Conservation (phyloP, 805 yeast species). For the Wilhelminamyces savonicus region DNA sequence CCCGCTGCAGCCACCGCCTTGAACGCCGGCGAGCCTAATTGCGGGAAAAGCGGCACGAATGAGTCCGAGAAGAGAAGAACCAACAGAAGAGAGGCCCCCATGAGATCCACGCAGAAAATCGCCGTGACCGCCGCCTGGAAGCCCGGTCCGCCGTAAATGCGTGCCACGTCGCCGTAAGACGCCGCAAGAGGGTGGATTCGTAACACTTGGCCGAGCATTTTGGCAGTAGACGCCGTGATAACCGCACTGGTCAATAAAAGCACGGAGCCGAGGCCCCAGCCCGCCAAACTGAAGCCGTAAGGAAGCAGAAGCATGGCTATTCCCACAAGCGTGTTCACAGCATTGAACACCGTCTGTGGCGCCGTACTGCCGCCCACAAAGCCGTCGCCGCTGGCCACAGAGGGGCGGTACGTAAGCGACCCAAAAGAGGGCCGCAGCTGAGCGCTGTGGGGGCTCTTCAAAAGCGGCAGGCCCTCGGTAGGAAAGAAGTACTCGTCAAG, state of each 20-base stretch:
- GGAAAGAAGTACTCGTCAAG: conserved; percentile 1
- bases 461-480: conserved; percentile 1
- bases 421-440: too few relatives aligned
- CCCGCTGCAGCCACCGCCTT: conserved; percentile 31
- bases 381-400: too few relatives aligned
- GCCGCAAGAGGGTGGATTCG: conserved; percentile 74
- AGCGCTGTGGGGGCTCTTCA: background rate
- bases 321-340: conserved; percentile 72
- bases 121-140: conserved; percentile 39
- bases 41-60: conserved; percentile 28
- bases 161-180: conserved; percentile 86
- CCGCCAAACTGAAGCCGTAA: conserved; percentile 59
- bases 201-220: conserved; percentile 59
- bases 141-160: conserved; percentile 65
- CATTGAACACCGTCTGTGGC: conserved; percentile 71
- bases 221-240: conserved; percentile 49
- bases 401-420: too few relatives aligned
- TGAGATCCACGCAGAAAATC: conserved; percentile 49
- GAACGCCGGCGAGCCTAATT: conserved; percentile 9
- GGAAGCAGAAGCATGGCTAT: conserved; percentile 73
- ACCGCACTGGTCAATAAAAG: conserved; percentile 40
- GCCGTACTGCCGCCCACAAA: too few relatives aligned
- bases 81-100: conserved; percentile 57
- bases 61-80: conserved; percentile 58
- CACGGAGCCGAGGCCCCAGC: conserved; percentile 52